Percentiles rank a stretch among this genome's conserved stretches.
phyloP scores from a whole-genome alignment of 345 rosid genomes.

The Lenwebbia sp. region DNA sequence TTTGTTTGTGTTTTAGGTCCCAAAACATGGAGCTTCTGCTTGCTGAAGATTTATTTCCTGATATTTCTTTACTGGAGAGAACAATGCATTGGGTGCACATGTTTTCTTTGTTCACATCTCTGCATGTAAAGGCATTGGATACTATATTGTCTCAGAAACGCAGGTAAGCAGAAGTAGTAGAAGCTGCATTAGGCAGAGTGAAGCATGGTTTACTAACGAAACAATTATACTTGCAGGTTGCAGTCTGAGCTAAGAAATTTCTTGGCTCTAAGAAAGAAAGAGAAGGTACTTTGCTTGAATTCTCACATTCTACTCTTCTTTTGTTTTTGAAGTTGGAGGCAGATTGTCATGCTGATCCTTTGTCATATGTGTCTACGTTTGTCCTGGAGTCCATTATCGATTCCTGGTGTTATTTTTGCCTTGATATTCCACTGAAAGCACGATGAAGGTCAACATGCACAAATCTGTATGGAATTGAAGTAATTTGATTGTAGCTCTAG shows the following conservation, averaged over 20 bases:
- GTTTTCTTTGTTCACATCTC: conserved; percentile 54
- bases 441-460: neutral
- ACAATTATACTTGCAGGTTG: conserved; percentile 44
- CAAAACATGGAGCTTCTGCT: conserved; percentile 69
- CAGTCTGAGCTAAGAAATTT: conserved; percentile 59
- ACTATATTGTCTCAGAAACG: conserved; percentile 61
- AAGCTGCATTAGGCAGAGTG: conserved; percentile 3
- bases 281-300: conserved; percentile 26
- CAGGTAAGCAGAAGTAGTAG: conserved; percentile 36
- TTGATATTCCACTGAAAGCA: neutral
- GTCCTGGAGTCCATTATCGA: neutral
- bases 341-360: neutral
- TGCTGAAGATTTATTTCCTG: conserved; percentile 65
- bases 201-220: conserved; percentile 5
- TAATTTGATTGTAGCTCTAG: neutral
- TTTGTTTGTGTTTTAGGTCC: conserved; percentile 32
- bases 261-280: conserved; percentile 48
- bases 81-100: conserved; percentile 72
- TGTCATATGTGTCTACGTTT: neutral
- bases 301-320: neutral
- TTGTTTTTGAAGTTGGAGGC: neutral
- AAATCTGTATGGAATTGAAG: neutral
- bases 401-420: neutral
- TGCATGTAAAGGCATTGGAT: conserved; percentile 56
- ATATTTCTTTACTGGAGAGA: conserved; percentile 53